Evolutionary conservation across 768 basidiomycete genomes (phyloP).

Genomic region (Steccherinum ochraceum): DNA sequence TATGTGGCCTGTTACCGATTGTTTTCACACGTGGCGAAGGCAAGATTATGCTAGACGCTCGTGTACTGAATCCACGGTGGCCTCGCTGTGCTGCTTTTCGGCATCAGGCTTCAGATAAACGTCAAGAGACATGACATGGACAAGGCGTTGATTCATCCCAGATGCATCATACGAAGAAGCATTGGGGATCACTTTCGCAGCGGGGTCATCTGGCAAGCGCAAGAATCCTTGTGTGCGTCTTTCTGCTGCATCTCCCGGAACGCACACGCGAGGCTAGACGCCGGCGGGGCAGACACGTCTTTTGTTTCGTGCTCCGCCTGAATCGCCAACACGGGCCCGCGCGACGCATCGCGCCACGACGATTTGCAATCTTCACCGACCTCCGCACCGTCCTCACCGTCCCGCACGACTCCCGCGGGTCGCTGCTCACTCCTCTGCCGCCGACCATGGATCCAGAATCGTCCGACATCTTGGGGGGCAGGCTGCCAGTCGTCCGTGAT

Average conservation of each 20-base stretch:
- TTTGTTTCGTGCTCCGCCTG: slow-evolving; percentile 12
- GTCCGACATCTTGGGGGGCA: slow-evolving; percentile 67
- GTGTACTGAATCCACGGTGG: background rate
- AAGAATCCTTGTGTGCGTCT: too few species aligned
- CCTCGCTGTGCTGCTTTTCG: too few species aligned
- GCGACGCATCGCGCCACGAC: slow-evolving; percentile 8
- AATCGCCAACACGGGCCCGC: slow-evolving; percentile 5
- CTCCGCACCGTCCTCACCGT: background rate
- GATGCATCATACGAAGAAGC: too few species aligned
- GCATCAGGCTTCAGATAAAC: too few species aligned
- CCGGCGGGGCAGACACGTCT: too few species aligned
- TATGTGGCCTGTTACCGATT: slow-evolving; percentile 7
- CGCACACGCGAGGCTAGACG: too few species aligned
- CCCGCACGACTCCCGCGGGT: background rate
- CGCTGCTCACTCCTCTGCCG: slow-evolving; percentile 13
- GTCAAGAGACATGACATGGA: too few species aligned
- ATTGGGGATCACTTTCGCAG: too few species aligned
- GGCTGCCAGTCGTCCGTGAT: slow-evolving; percentile 29
- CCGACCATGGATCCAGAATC: slow-evolving; percentile 57
- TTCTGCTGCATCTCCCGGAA: too few species aligned
- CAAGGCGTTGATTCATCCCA: too few species aligned
- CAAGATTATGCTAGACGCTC: slow-evolving; percentile 5
- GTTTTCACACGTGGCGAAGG: slow-evolving; percentile 11
- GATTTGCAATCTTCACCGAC: background rate
- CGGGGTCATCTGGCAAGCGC: too few species aligned